These are phyloP conservation scores for Leccinum fuscescens DNA, from an alignment of 1,284 basidiomycete species.

Conservation along the genomic window DNA sequence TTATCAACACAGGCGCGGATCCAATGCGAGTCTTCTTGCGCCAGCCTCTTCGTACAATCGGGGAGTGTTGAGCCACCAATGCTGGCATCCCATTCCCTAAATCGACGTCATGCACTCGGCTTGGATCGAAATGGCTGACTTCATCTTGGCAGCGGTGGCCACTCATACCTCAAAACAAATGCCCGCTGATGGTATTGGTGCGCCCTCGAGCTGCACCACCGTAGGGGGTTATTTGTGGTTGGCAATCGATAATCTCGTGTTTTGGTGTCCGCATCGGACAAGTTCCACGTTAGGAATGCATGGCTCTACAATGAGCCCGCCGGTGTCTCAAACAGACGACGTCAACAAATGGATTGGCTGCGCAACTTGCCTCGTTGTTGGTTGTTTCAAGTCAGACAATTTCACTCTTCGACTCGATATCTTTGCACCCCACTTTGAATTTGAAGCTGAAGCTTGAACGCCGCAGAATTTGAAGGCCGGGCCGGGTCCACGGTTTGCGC, in stretches of 20 bases:
- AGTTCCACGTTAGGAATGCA: background rate
- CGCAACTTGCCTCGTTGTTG: background rate
- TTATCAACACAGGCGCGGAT: background rate
- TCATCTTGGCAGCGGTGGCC: background rate
- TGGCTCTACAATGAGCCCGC: background rate
- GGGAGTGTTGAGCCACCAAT: background rate
- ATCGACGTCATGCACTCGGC: background rate
- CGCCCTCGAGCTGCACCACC: background rate
- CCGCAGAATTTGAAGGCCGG: background rate
- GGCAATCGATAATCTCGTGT: background rate
- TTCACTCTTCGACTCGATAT: background rate
- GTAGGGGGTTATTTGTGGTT: slow-evolving; percentile 1
- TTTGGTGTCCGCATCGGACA: background rate
- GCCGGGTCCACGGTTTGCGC: background rate
- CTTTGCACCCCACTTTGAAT: background rate
- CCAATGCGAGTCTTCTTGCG: background rate
- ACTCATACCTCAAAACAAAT: background rate
- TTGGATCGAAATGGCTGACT: background rate
- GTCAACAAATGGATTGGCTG: background rate
- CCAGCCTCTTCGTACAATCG: background rate
- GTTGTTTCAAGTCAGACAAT: background rate
- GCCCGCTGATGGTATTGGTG: slow-evolving; percentile 6
- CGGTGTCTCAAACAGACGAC: background rate
- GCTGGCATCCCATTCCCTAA: background rate
- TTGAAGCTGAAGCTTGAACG: background rate